Conservation (phyloP, 306 rosid genomes). For the Canavalia gladiata region DNA sequence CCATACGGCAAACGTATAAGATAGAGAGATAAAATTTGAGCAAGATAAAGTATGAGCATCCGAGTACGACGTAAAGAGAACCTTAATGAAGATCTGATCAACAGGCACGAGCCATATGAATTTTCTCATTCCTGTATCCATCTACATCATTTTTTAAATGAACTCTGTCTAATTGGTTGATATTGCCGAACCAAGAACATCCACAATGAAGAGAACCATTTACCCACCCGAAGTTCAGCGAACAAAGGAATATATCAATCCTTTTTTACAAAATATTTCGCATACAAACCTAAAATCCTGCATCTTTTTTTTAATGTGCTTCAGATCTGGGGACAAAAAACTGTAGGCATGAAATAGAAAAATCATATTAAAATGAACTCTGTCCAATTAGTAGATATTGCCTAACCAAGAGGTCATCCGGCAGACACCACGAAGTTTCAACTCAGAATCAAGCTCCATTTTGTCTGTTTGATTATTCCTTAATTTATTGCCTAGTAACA, state of each 20-base stretch:
- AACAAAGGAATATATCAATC: conserved; percentile 29
- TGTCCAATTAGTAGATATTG: conserved; percentile 3
- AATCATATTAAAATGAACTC: not conserved
- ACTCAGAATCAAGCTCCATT: conserved; percentile 28
- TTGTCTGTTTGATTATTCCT: not conserved
- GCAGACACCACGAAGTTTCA: conserved; percentile 5
- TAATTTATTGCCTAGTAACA: not conserved
- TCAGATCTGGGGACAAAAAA: not conserved
- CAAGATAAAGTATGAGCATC: no score
- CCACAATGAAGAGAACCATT: not conserved
- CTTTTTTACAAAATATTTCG: conserved; percentile 14
- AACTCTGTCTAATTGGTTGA: not conserved
- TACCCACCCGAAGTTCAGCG: conserved; percentile 18
- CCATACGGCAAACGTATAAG: no score
- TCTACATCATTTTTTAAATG: conserved; percentile 23
- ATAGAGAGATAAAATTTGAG: no score
- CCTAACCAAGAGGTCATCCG: not conserved
- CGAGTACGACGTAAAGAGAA: no score
- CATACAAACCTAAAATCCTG: conserved; percentile 3
- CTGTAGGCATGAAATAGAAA: not conserved
- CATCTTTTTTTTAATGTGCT: not conserved
- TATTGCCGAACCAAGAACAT: not conserved
- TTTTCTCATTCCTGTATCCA: no score
- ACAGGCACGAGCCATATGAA: no score
- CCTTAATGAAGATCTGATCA: no score